Conservation (phyloP, 257 asterid species). For the Salvia hispanica region DNA sequence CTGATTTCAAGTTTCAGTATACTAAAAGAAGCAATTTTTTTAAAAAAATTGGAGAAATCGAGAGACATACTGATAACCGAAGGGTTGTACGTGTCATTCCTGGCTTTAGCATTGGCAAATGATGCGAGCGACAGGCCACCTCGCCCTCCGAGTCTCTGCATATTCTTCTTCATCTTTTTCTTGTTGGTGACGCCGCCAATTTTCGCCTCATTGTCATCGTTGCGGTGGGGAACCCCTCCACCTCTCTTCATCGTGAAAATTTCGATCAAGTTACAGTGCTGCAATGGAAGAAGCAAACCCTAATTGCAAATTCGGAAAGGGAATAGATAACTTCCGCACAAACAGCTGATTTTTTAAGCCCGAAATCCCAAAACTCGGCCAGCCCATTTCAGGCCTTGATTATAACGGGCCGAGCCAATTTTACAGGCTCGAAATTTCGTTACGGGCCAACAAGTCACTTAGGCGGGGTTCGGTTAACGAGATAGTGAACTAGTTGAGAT, state of each 20-base stretch:
- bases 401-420: no score
- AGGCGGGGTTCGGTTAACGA: no score
- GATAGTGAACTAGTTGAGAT: no score
- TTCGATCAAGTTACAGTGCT: not conserved
- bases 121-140: constrained; percentile 84
- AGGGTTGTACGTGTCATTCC: constrained; percentile 63
- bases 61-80: constrained; percentile 65
- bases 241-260: constrained; percentile 40
- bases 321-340: no score
- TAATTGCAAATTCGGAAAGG: constrained; percentile 17
- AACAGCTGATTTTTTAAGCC: no score
- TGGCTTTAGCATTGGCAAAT: constrained; percentile 74
- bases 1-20: not conserved
- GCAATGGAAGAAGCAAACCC: constrained; percentile 27
- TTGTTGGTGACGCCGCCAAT: constrained; percentile 44
- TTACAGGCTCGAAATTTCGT: no score
- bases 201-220: constrained; percentile 30
- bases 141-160: constrained; percentile 83
- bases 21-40: not conserved
- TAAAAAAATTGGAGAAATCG: not conserved
- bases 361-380: no score
- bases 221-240: constrained; percentile 35
- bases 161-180: constrained; percentile 62
- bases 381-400: no score
- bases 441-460: no score